These are phyloP conservation scores for Hanseniaspora uvarum DNA, from an alignment of 1,139 yeast species.

Conservation along the genomic window DNA sequence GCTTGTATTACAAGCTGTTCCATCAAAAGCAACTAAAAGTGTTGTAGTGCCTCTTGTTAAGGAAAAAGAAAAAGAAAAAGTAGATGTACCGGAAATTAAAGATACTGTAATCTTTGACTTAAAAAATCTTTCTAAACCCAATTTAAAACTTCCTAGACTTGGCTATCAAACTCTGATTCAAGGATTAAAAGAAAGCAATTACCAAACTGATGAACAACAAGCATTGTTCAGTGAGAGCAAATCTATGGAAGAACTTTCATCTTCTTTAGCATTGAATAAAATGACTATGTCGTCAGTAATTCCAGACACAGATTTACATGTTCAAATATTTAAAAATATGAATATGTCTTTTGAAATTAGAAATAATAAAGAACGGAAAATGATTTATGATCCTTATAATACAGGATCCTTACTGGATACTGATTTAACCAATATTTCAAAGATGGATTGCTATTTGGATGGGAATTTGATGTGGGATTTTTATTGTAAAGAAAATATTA, in stretches of 20 bases:
- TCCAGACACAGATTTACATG: constrained; percentile 30
- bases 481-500: constrained; percentile 37
- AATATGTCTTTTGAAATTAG: constrained; percentile 36
- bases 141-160: constrained; percentile 32
- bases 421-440: constrained; percentile 28
- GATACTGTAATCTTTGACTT: neutral
- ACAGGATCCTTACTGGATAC: neutral
- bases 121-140: constrained; percentile 26
- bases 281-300: constrained; percentile 25
- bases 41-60: constrained; percentile 23
- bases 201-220: neutral
- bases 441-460: constrained; percentile 23
- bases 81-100: constrained; percentile 24
- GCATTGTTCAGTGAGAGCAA: constrained; percentile 25
- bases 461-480: constrained; percentile 20
- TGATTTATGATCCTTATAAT: neutral
- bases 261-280: constrained; percentile 27
- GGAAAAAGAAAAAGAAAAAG: constrained; percentile 34
- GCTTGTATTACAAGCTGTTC: constrained; percentile 27
- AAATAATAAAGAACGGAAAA: constrained; percentile 34
- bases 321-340: constrained; percentile 25
- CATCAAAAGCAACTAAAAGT: constrained; percentile 47
- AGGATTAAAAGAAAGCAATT: constrained; percentile 26
- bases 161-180: constrained; percentile 34
- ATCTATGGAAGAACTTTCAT: constrained; percentile 26